Percentiles rank a stretch among this genome's conserved stretches.
Evolutionary conservation across 352 stramenopile genomes (phyloP).

Genomic region (Phytophthora sansomeana): DNA sequence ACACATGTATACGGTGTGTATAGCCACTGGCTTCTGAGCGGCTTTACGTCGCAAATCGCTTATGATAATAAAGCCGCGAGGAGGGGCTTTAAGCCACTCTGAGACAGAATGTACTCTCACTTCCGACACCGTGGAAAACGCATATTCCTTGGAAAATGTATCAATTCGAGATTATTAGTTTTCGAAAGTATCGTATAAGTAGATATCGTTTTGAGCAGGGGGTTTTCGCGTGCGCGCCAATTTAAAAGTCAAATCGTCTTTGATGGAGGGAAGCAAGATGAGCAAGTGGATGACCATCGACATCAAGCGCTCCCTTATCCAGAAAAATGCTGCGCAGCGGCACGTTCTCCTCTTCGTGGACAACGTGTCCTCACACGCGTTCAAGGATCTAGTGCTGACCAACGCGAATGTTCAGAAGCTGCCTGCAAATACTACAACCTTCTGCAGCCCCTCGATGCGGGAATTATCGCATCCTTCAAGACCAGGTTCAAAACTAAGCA

Average conservation of each 20-base stretch:
- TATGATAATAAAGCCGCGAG: not conserved
- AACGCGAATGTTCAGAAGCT: not conserved
- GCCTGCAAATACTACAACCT: not conserved
- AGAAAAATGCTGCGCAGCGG: not conserved
- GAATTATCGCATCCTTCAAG: slow-evolving; percentile 8
- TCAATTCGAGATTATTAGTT: no score
- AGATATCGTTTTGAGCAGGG: slow-evolving; percentile 10
- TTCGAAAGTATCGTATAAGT: no score
- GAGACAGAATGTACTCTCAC: no score
- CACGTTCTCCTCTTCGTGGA: not conserved
- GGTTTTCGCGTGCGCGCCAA: slow-evolving; percentile 9
- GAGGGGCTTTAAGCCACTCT: not conserved
- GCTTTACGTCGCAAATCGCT: not conserved
- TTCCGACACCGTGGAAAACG: no score
- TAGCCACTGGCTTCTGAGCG: not conserved
- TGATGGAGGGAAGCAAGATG: not conserved
- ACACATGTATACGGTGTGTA: not conserved
- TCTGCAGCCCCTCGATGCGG: not conserved
- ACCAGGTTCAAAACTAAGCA: not conserved
- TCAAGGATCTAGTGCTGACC: not conserved
- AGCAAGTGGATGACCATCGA: slow-evolving; percentile 19
- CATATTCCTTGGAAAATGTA: no score
- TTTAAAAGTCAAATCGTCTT: slow-evolving; percentile 2
- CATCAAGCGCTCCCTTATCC: slow-evolving; percentile 8
- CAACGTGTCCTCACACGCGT: not conserved